Conservation (phyloP, 1,284 basidiomycete genomes). For the Leucoagaricus sp. region DNA sequence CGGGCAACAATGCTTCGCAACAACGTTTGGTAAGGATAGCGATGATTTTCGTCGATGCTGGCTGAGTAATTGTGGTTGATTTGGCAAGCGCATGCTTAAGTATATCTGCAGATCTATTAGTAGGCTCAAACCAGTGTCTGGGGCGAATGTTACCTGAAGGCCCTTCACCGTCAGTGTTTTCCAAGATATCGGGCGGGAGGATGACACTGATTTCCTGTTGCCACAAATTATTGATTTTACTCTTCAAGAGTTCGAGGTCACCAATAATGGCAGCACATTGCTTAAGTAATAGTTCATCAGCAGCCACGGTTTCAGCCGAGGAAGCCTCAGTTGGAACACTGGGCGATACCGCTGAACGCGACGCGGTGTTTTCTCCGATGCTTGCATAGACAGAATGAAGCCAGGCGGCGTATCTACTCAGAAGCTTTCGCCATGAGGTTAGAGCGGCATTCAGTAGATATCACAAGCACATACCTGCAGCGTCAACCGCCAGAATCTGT, state of each 20-base stretch:
- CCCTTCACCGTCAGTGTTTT: constrained; percentile 27
- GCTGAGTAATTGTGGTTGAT: constrained; percentile 50
- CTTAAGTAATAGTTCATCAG: constrained; percentile 61
- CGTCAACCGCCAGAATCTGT: constrained; percentile 87
- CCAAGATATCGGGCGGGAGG: constrained; percentile 42
- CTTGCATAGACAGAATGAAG: constrained; percentile 10
- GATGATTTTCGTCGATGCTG: constrained; percentile 68
- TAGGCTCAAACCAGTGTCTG: background rate
- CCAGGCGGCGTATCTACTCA: constrained; percentile 14
- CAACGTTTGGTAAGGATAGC: constrained; percentile 76
- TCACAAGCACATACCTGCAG: constrained; percentile 65
- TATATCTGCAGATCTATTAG: constrained; percentile 44
- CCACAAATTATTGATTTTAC: constrained; percentile 58
- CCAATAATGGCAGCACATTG: constrained; percentile 65
- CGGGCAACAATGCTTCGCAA: constrained; percentile 83
- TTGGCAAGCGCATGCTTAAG: constrained; percentile 52
- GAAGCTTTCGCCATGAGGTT: constrained; percentile 12
- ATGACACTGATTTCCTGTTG: constrained; percentile 63
- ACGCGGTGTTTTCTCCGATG: constrained; percentile 22
- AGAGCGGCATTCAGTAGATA: background rate
- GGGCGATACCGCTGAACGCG: constrained; percentile 52
- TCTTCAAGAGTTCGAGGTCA: constrained; percentile 62
- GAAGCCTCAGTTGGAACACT: constrained; percentile 46
- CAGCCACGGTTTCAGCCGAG: constrained; percentile 52
- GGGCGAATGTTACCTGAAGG: constrained; percentile 50